A percentile compares a stretch with the other conserved stretches of the same genome.
phyloP scores from a whole-genome alignment of 2,329 filamentous ascomycete species.

The Alternaria ventricosa region DNA sequence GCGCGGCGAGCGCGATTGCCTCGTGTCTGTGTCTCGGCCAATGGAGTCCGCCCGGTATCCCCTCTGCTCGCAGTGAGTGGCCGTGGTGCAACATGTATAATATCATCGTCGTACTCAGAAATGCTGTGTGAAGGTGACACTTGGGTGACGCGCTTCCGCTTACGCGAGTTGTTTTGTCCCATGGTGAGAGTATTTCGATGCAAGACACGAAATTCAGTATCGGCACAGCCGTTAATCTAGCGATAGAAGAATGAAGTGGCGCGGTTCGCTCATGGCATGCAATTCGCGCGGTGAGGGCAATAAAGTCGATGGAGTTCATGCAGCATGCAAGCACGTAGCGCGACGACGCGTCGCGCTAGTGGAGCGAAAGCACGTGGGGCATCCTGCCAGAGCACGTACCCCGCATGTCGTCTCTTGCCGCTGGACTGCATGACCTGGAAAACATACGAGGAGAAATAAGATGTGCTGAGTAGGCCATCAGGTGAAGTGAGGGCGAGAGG shows the following conservation, averaged over 20 bases:
- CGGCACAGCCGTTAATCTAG: background rate
- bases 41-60: background rate
- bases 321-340: background rate
- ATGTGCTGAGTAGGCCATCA: background rate
- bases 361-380: constrained; percentile 8
- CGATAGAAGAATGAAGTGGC: too few species aligned
- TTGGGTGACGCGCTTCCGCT: constrained; percentile 8
- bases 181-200: background rate
- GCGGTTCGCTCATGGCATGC: background rate
- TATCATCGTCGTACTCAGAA: background rate
- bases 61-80: background rate
- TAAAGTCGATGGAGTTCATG: background rate
- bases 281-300: background rate
- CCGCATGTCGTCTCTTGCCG: background rate
- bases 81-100: background rate
- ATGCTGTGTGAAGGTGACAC: background rate
- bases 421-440: background rate
- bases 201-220: background rate
- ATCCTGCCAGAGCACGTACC: background rate
- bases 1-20: background rate
- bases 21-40: background rate
- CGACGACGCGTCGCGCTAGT: background rate
- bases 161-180: background rate
- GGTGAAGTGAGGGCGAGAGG: background rate
- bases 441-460: background rate